Conservation (phyloP, 1,284 basidiomycete species). For the Cryptococcus neoformans region DNA sequence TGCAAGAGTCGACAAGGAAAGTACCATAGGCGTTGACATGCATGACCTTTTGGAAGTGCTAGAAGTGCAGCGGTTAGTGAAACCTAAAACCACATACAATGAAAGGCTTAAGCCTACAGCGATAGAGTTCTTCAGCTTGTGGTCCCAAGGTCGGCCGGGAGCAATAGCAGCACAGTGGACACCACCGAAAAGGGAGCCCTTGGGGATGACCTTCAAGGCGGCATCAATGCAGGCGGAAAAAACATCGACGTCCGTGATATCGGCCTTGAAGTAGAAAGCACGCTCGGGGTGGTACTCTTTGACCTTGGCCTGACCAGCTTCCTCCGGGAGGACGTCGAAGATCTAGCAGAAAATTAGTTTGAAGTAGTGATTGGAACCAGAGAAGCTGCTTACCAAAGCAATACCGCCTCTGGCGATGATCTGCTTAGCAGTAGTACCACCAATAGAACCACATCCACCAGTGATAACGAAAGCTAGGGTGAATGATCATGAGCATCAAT, state of each 20-base stretch:
- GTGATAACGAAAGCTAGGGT: slow-evolving; percentile 23
- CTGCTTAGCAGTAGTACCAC: slow-evolving; percentile 15
- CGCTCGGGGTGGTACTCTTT: slow-evolving; percentile 20
- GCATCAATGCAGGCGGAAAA: slow-evolving; percentile 6
- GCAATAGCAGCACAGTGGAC: slow-evolving; percentile 34
- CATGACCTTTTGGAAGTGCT: slow-evolving; percentile 20
- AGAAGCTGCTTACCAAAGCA: slow-evolving; percentile 7
- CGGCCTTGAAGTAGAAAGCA: slow-evolving; percentile 17
- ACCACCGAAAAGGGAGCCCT: slow-evolving; percentile 25
- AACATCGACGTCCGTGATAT: slow-evolving; percentile 4
- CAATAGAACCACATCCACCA: slow-evolving; percentile 27
- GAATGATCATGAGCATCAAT: background rate
- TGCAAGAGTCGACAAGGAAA: slow-evolving; percentile 26
- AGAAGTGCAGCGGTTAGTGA: too few species aligned
- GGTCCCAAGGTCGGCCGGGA: slow-evolving; percentile 12
- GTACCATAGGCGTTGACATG: slow-evolving; percentile 30
- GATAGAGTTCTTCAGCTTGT: slow-evolving; percentile 14
- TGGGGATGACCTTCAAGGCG: slow-evolving; percentile 16
- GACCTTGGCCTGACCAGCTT: slow-evolving; percentile 12
- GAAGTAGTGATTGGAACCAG: background rate
- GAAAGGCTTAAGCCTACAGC: too few species aligned
- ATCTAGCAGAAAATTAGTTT: background rate
- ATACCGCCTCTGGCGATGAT: slow-evolving; percentile 22
- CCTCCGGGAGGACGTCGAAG: background rate
- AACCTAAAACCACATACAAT: too few species aligned